Conservation (phyloP, 805 yeast species). For the Monosporozyma aerobia region DNA sequence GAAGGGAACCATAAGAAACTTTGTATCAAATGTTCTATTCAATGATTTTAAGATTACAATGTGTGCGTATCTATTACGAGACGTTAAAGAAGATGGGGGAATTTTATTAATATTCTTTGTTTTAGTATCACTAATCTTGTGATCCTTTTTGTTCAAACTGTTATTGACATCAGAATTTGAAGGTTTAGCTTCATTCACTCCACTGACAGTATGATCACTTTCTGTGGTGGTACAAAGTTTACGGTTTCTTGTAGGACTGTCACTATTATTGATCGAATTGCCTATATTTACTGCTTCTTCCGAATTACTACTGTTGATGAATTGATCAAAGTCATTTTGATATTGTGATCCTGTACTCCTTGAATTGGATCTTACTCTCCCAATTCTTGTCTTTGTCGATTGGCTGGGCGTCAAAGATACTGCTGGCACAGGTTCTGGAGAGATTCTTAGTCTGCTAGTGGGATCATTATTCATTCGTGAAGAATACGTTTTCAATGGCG, state of each 20-base stretch:
- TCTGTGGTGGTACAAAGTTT: not conserved
- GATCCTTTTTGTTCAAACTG: not conserved
- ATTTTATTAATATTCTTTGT: not conserved
- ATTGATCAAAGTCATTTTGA: constrained; percentile 7
- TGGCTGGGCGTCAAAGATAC: not conserved
- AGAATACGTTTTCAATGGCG: not conserved
- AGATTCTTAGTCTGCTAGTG: not conserved
- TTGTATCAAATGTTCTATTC: constrained; percentile 74
- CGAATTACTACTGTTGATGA: not conserved
- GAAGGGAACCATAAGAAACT: constrained; percentile 69
- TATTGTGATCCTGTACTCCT: constrained; percentile 19
- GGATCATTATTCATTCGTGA: not conserved
- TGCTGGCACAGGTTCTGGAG: not conserved
- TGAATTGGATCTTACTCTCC: constrained; percentile 25
- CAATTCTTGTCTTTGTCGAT: not conserved
- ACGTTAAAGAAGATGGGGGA: constrained; percentile 6
- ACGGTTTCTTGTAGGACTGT: not conserved
- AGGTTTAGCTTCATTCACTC: not conserved
- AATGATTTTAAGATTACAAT: constrained; percentile 66
- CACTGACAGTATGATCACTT: not conserved
- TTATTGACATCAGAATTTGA: not conserved
- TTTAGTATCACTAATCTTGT: not conserved
- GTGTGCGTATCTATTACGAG: constrained; percentile 35
- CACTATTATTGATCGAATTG: not conserved
- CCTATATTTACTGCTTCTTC: not conserved